Base-by-base conservation (phyloP, 176 grass and related monocot species). In the Tillandsia leiboldiana region DNA sequence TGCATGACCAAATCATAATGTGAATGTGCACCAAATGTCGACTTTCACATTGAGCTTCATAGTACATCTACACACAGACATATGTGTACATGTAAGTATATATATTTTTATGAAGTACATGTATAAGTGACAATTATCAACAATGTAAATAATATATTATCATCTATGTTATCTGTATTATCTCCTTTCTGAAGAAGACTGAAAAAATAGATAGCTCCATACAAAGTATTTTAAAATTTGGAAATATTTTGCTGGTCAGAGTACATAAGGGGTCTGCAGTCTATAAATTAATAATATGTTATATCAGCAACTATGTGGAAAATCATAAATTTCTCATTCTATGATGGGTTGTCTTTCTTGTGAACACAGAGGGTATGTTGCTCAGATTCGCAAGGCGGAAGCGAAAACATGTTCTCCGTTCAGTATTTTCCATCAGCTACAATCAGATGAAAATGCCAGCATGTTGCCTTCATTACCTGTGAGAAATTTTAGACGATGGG, bases 291-390 rank as follows among this genome's bases (percentile, higher is more conserved):
- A 65, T 28, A 76, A 75, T 68, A 68, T n/a, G 53, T 73, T 72
- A 50, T 69, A 72, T 13, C 20, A 82, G 17, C 56, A 18, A 20
- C 22, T 61, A 61, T 61, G 56, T 2, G 9, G 56, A 15, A 4
- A 61, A 61, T 1, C n/a, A 23, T 61, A 23, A n/a, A 42, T 61
- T 61, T 61, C 17, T 20, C 56, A 18, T 61, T 61, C 54, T 61
- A 77, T 72, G 17, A 51, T 82, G 29, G 42, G 3, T 50, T 78
- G 65, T 70, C 6, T 57, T 58, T 63, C 26, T 53, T 50, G 50
- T 78, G 73, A 54, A 4, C 27, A n/a, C 84, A 96, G 87, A 77
- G 84, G 78, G 54, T 80, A 85, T 83, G 81, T 83, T 71, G 74
- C 83, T 80, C 66, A 78, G 26, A 26, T 69, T 72, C 82, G 72